These are phyloP conservation scores for Trametes cinnabarina DNA, from an alignment of 768 basidiomycete species.

Conservation along the genomic window DNA sequence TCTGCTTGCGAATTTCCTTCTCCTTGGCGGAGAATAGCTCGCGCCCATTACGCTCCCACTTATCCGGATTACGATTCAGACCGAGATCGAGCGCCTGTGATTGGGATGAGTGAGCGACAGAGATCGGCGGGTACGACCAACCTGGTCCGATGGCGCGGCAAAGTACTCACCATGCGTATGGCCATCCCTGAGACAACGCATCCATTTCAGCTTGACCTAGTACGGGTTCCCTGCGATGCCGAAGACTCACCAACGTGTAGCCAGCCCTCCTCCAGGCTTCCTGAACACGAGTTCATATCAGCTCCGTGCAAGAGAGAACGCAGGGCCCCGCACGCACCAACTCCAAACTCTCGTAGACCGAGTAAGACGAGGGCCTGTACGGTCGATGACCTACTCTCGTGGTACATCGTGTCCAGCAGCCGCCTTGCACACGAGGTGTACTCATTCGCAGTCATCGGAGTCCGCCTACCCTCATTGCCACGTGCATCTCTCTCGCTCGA, in stretches of 20 bases:
- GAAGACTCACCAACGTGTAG: constrained; percentile 58
- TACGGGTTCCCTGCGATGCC: not conserved
- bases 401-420: constrained; percentile 54
- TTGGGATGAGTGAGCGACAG: too few relatives aligned
- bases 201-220: not conserved
- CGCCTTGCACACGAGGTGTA: constrained; percentile 61
- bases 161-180: constrained; percentile 58
- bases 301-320: not conserved
- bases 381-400: constrained; percentile 67
- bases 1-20: constrained; percentile 65
- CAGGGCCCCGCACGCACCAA: constrained; percentile 43
- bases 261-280: constrained; percentile 82
- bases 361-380: constrained; percentile 81
- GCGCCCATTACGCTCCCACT: constrained; percentile 62
- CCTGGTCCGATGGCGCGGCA: too few relatives aligned
- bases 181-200: constrained; percentile 49
- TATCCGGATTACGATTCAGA: constrained; percentile 72
- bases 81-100: constrained; percentile 75
- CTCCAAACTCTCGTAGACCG: constrained; percentile 82
- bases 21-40: constrained; percentile 61
- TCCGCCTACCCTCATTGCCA: constrained; percentile 64
- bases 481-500: constrained; percentile 33
- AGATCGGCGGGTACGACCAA: too few relatives aligned
- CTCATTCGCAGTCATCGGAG: constrained; percentile 64
- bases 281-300: constrained; percentile 22